Evolutionary conservation across 106 monocot genomes (phyloP), one percentile per base, ranked within the genome.

Genomic region (Acorus gramineus): DNA sequence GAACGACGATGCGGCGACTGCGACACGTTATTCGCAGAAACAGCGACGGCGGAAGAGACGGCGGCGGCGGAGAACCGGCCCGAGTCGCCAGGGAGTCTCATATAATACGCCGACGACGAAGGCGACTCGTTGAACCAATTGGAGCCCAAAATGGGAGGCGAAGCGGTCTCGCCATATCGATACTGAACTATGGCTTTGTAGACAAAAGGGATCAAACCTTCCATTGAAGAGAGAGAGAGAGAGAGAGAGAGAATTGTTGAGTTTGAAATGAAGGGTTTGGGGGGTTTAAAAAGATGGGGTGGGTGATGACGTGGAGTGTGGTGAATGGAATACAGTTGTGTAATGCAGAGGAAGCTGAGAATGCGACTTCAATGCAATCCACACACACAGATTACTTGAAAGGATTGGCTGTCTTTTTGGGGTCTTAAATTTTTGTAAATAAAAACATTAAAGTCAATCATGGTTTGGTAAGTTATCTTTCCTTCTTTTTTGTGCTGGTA

Each of bases 141-240:
- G 4, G 50, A 50, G 2, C 47, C 8, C 13, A 48, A 42, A 5
- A 64, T 4, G 50, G 12, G n/a, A 7, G 48, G 49, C 63, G 49
- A 13, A 28, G 28, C 28, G 28, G 28, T 28, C 46, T 12, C 50
- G 6, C 63, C 63, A 64, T 50, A 28, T 8, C 12, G 11, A 13
- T 64, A 51, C 14, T 64, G 63, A 3, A 64, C 63, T 50, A 64
- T 64, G 63, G 46, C 63, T 9, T 6, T 64, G 49, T 64, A 64
- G 7, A 64, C 63, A 14, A 47, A 64, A 2, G 63, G 63, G 48
- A 64, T 64, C 14, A 64, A 49, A 4, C 63, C 63, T 64, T 64
- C 63, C 63, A 64, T 64, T 61, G 47, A 46, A 3, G 61, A 12
- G 63, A 42, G 2, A 13, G 50, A 64, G 50, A 50, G 14, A 50